Evolutionary conservation across 352 stramenopile genomes (phyloP), one percentile per base, ranked within the genome.

Genomic region (Globisporangium yorkense): DNA sequence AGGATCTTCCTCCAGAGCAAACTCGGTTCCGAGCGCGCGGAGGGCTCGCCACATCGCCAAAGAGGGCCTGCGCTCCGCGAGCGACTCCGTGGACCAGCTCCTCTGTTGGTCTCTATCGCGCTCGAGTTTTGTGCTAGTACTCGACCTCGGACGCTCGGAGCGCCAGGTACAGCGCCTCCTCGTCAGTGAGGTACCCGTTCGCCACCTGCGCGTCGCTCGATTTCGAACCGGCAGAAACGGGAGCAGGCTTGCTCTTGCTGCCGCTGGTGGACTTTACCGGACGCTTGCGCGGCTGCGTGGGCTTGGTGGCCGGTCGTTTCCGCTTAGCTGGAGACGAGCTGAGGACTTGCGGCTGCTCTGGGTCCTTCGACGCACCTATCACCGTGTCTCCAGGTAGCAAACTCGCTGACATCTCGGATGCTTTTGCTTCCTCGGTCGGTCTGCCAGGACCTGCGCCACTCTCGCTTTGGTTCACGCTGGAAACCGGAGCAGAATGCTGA

Each of bases 101-200:
- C 24, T 27, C 1, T 27, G 24, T 27, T 27, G 24, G 24, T 27
- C 24, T 27, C 24, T 27, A 27, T 31, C 20, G 20, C 3, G 10
- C 10, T 50, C 47, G 27, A 50, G 7, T 18, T 35, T 16, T 61
- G 7, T 65, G 61, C 53, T 16, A 65, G 7, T 65, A 65, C 53
- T 65, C 59, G 53, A 65, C 48, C 20, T 65, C 59, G 8, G 59
- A 65, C n/a, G 59, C 54, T 40, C 54, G 59, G 7, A 65, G 49
- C 46, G 59, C 59, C 47, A 65, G 18, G 40, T 61, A 65, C 59
- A 65, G 31, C 54, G 59, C 59, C 35, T 65, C 59, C 40, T 65
- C 53, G 29, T 65, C 59, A 39, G 59, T 61, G 39, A 65, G 54
- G 59, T 61, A 65, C 10, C 59, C 59, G 37, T 49, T 62, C 3